Evolutionary conservation across 352 stramenopile species (phyloP).

Genomic region (Globisporangium lucens): DNA sequence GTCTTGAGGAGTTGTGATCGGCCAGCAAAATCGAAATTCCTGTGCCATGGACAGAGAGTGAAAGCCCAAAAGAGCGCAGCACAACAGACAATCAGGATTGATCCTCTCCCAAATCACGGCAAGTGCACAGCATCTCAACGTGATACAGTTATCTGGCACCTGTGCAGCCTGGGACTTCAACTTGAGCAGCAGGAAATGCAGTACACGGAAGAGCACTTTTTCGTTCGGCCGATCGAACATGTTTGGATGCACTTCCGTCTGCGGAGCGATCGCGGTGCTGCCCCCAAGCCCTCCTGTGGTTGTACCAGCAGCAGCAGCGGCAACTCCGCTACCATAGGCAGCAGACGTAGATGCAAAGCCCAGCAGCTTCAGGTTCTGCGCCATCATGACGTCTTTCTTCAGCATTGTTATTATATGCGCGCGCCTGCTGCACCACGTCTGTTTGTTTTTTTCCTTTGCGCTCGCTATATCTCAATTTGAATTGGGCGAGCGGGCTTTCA

Average conservation of each 20-base stretch:
- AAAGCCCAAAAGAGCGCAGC: neutral
- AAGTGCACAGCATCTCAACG: neutral
- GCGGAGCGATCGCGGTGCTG: neutral
- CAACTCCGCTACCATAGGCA: neutral
- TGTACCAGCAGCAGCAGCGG: neutral
- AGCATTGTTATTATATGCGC: conserved; percentile 11
- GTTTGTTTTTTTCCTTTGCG: neutral
- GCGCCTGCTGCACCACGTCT: neutral
- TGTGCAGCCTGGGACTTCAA: conserved; percentile 19
- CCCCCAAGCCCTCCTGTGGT: neutral
- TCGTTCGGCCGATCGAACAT: conserved; percentile 60
- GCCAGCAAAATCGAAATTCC: conserved; percentile 58
- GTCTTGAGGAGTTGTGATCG: conserved; percentile 49
- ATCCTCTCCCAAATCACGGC: neutral
- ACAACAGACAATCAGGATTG: neutral
- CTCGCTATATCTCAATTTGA: neutral
- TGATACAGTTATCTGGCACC: conserved; percentile 6
- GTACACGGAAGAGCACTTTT: conserved; percentile 42
- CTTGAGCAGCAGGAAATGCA: conserved; percentile 47
- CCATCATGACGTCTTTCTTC: conserved; percentile 43
- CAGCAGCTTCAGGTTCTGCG: conserved; percentile 45
- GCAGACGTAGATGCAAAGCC: conserved; percentile 18
- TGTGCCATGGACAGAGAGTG: conserved; percentile 1
- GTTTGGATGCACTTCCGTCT: conserved; percentile 22
- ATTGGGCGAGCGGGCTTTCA: neutral